Evolutionary conservation across 306 rosid genomes (phyloP).

Genomic region (Begonia loranthoides): DNA sequence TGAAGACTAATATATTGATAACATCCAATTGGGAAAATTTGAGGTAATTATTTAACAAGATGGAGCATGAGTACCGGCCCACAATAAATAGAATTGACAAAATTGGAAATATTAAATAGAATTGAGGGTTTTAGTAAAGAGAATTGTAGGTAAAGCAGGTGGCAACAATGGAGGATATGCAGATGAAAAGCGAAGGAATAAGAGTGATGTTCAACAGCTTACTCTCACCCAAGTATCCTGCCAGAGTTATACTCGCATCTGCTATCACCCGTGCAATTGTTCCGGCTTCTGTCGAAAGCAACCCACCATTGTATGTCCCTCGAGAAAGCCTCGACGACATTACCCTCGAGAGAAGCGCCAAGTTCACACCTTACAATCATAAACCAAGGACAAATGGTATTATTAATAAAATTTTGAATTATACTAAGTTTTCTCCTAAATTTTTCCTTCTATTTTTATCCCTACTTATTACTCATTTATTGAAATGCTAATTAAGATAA

Average conservation of each 20-base stretch:
- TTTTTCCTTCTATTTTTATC: no score
- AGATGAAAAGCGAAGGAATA: conserved; percentile 47
- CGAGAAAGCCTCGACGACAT: conserved; percentile 76
- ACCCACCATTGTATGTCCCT: conserved; percentile 66
- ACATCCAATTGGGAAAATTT: no score
- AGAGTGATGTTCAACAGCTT: conserved; percentile 49
- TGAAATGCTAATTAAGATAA: no score
- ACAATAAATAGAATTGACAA: neutral
- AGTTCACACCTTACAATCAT: conserved; percentile 50
- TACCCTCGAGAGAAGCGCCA: conserved; percentile 57
- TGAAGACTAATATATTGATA: no score
- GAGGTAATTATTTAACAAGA: no score
- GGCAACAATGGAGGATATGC: conserved; percentile 56
- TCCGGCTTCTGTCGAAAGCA: conserved; percentile 74
- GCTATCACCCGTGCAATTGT: conserved; percentile 74
- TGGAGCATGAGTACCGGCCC: neutral
- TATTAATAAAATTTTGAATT: no score
- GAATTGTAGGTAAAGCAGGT: conserved; percentile 72
- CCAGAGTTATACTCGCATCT: conserved; percentile 57
- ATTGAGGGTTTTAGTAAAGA: conserved; percentile 31
- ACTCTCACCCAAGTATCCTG: conserved; percentile 43
- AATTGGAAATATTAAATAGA: neutral
- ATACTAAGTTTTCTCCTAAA: no score
- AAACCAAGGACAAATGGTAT: neutral
- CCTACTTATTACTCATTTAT: no score